These are phyloP conservation scores for Inosperma sp. DNA, from an alignment of 768 basidiomycete genomes.

Conservation along the genomic window DNA sequence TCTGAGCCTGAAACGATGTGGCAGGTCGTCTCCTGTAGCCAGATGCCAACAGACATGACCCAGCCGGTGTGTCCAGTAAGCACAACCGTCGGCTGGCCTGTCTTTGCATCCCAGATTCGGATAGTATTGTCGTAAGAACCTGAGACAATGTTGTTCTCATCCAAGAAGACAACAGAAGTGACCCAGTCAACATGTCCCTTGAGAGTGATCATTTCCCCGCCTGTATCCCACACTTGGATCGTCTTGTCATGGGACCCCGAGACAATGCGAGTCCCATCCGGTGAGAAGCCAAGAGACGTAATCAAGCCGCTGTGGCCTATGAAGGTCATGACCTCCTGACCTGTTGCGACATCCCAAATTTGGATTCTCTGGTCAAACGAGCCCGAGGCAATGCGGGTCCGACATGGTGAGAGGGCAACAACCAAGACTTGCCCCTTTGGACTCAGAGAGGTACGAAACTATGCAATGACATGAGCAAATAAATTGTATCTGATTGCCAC, in stretches of 20 bases:
- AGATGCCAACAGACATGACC: too few species aligned
- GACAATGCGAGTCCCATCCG: slow-evolving; percentile 30
- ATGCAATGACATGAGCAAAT: too few species aligned
- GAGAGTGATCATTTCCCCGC: not conserved
- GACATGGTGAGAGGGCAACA: too few species aligned
- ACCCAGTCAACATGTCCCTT: slow-evolving; percentile 14
- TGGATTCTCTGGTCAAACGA: slow-evolving; percentile 17
- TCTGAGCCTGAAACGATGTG: not conserved
- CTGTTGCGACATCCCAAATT: slow-evolving; percentile 21
- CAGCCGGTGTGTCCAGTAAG: not conserved
- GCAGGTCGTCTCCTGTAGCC: too few species aligned
- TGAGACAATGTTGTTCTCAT: slow-evolving; percentile 21
- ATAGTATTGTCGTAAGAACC: slow-evolving; percentile 23
- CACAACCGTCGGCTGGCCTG: not conserved
- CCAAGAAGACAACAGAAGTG: slow-evolving; percentile 16
- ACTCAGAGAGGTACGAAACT: too few species aligned
- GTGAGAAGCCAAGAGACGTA: slow-evolving; percentile 44
- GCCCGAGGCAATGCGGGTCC: slow-evolving; percentile 16
- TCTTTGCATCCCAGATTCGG: slow-evolving; percentile 22
- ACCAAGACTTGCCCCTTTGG: too few species aligned
- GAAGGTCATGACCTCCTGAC: slow-evolving; percentile 16
- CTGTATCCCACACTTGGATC: slow-evolving; percentile 28
- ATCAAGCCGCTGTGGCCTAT: slow-evolving; percentile 16
- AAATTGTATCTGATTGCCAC: too few species aligned
- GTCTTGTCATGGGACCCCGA: slow-evolving; percentile 26